A percentile compares a stretch with the other conserved stretches of the same genome.
phyloP scores from a whole-genome alignment of 1,139 yeast species.

The Kodamaea sp. region DNA sequence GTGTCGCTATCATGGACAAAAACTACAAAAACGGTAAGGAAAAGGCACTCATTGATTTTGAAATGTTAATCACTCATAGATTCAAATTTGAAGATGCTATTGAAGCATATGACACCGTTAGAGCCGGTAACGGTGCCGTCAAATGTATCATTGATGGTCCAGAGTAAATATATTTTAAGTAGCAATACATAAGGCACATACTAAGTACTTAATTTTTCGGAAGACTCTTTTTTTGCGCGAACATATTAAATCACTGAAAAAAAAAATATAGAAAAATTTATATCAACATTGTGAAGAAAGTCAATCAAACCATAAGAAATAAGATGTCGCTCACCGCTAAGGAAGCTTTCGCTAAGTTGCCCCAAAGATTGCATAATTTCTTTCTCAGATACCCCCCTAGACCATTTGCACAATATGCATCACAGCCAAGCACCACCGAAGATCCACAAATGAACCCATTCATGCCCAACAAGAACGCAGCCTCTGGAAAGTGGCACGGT shows the following conservation, averaged over 20 bases:
- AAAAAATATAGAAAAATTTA: background rate
- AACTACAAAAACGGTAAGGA: slow-evolving; percentile 61
- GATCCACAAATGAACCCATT: slow-evolving; percentile 85
- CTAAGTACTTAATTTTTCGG: background rate
- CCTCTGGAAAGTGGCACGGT: slow-evolving; percentile 71
- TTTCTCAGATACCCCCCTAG: slow-evolving; percentile 84
- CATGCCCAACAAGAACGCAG: slow-evolving; percentile 78
- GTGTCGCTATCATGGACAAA: slow-evolving; percentile 62
- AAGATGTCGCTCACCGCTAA: slow-evolving; percentile 23
- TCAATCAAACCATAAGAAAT: background rate
- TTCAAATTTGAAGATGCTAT: slow-evolving; percentile 71
- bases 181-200: background rate
- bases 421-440: slow-evolving; percentile 58
- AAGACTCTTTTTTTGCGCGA: no score
- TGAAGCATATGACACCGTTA: slow-evolving; percentile 73
- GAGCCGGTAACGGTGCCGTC: slow-evolving; percentile 42
- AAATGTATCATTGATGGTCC: slow-evolving; percentile 49
- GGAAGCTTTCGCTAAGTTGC: slow-evolving; percentile 58
- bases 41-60: slow-evolving; percentile 39
- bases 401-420: slow-evolving; percentile 65
- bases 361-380: slow-evolving; percentile 67
- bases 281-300: background rate
- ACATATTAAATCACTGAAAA: background rate
- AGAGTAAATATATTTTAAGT: slow-evolving; percentile 16
- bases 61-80: slow-evolving; percentile 71